Base-by-base conservation (phyloP, 2,329 filamentous ascomycete genomes). In the Diplodia sapinea region DNA sequence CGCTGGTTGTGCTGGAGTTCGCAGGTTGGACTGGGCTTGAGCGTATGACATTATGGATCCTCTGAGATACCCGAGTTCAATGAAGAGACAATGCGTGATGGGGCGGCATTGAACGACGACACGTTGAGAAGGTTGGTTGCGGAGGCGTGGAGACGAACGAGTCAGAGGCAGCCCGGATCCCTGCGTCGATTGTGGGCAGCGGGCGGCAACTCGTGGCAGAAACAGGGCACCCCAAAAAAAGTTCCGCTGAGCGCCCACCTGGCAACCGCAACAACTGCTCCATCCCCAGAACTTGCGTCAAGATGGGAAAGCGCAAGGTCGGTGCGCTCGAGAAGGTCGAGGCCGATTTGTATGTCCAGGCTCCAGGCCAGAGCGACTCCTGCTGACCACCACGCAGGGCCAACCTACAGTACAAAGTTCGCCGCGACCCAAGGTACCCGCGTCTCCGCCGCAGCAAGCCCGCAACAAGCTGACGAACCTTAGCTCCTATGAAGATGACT, bases 281-380 rank as follows among this genome's bases (percentile, higher is more conserved):
- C 8, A 23, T 8, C 31, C n/a, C 49, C 38, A 26, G 2, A 20
- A 29, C 29, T 23, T 47, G 23, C 20, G 47, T 49, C 20, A 36
- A 70, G 8, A 95, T 93, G 88, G 91, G 88, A 69, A 97, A 97
- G 82, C 87, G 93, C 79, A 96, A 95, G 82, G 87, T 97, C 68
- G 92, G 91, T 67, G 94, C 94, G 69, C 88, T 97, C 79, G 94
- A 97, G 82, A 97, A 97, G 86, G 89, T 97, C 73, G 94, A 97
- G 77, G 94, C 93, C 40, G 93, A 96, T 80, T 84, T 96, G 86
- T 91, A 78, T 70, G 67, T 31, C n/a, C n/a, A 47, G 31, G 1
- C 55, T 51, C 5, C 15, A 15, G 40, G 3, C 20, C 8, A 47
- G 17, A 9, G 13, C 20, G 7, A 15, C 43, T 20, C 15, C 12